Conservation (phyloP, 495 filamentous ascomycete genomes). For the Bathelium albidoporum region DNA sequence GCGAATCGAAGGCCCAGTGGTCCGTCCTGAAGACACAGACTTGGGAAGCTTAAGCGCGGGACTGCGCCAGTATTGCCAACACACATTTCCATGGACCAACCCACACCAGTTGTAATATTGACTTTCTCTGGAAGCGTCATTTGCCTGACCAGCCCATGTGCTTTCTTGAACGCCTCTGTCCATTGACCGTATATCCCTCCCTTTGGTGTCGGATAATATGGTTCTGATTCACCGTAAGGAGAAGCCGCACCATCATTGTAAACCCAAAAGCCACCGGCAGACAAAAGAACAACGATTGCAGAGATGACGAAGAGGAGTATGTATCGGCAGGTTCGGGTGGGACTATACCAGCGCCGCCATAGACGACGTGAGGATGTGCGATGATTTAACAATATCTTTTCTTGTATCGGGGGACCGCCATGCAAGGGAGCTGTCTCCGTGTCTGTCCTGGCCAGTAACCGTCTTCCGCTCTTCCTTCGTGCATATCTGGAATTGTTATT, state of each 20-base stretch:
- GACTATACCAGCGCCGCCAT: constrained; percentile 19
- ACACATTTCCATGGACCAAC: constrained; percentile 83
- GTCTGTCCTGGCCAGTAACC: constrained; percentile 15
- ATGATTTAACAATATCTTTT: constrained; percentile 4
- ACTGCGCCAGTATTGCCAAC: constrained; percentile 68
- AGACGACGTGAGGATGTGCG: constrained; percentile 4
- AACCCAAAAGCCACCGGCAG: constrained; percentile 31
- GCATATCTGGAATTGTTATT: constrained; percentile 23
- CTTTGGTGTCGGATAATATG: constrained; percentile 75
- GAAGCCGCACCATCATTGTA: constrained; percentile 19
- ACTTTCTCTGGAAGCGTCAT: constrained; percentile 92
- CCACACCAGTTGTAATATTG: constrained; percentile 86
- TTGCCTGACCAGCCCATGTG: constrained; percentile 59
- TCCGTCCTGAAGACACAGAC: constrained; percentile 83
- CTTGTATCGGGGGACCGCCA: constrained; percentile 9
- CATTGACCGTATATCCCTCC: constrained; percentile 68
- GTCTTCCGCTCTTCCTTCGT: constrained; percentile 18
- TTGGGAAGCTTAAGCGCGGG: constrained; percentile 58
- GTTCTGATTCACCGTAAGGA: constrained; percentile 44
- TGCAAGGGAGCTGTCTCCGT: constrained; percentile 3
- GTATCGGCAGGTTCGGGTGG: constrained; percentile 23
- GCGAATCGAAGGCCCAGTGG: constrained; percentile 71
- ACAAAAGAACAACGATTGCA: constrained; percentile 24
- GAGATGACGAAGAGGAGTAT: constrained; percentile 25
- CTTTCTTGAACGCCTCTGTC: constrained; percentile 73